phyloP scores from a whole-genome alignment of 1,284 basidiomycete genomes.

The Melanopsichium pennsylvanicum region DNA sequence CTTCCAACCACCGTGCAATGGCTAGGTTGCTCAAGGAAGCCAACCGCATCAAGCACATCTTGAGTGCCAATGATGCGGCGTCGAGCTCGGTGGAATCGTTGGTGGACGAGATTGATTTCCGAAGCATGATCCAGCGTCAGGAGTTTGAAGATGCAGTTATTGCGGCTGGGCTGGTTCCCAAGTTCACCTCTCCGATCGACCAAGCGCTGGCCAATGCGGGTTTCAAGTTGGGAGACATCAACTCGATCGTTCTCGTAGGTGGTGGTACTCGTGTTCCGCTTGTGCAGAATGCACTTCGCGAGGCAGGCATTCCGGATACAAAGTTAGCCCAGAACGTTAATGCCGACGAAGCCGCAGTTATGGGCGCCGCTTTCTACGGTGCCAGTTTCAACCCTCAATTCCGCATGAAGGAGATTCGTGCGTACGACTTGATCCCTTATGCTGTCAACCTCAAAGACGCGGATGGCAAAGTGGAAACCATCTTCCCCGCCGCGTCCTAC shows the following conservation, averaged over 20 bases:
- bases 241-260: conserved; percentile 89
- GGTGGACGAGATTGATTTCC: conserved; percentile 89
- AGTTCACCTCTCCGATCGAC: conserved; percentile 69
- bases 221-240: conserved; percentile 76
- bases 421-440: conserved; percentile 72
- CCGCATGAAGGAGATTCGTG: conserved; percentile 91
- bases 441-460: conserved; percentile 50
- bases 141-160: conserved; percentile 74
- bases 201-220: conserved; percentile 79
- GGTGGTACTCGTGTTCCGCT: conserved; percentile 89
- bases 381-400: conserved; percentile 88
- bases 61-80: conserved; percentile 90
- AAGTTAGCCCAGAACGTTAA: conserved; percentile 80
- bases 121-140: conserved; percentile 77
- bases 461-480: conserved; percentile 38
- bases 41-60: conserved; percentile 84
- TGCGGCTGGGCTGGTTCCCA: conserved; percentile 31
- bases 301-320: conserved; percentile 59
- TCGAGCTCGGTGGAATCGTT: conserved; percentile 82
- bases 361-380: conserved; percentile 89
- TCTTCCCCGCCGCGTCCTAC: conserved; percentile 55
- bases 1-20: conserved; percentile 80
- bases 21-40: conserved; percentile 94
- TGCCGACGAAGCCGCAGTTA: conserved; percentile 93
- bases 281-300: conserved; percentile 74